A percentile compares a stretch with the other conserved stretches of the same genome.
Conservation (phyloP, 139 green algal genomes). For the Ostreobium quekettii region DNA sequence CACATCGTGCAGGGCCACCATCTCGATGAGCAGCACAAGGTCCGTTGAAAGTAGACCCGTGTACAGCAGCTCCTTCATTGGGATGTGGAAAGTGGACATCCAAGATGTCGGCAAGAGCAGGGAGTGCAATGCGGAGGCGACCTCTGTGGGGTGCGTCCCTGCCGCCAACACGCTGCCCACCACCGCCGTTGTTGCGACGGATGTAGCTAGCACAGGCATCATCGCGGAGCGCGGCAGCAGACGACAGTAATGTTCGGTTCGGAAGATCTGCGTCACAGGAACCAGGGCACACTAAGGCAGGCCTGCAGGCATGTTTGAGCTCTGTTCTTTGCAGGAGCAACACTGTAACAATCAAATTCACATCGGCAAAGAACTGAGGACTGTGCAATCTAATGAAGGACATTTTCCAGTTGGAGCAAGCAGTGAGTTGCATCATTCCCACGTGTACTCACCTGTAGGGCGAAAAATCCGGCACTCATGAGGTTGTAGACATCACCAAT, state of each 20-base stretch:
- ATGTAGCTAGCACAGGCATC: conserved; percentile 1
- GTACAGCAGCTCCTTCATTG: conserved; percentile 39
- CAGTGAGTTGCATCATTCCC: too few relatives aligned
- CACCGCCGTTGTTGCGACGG: neutral
- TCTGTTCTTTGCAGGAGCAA: too few relatives aligned
- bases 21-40: conserved; percentile 54
- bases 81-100: too few relatives aligned
- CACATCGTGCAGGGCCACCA: conserved; percentile 58
- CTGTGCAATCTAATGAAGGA: too few relatives aligned
- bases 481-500: conserved; percentile 9
- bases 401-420: too few relatives aligned
- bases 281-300: too few relatives aligned
- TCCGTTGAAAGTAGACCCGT: conserved; percentile 58
- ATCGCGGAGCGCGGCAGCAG: neutral
- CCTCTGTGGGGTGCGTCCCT: neutral
- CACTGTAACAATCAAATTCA: too few relatives aligned
- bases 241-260: conserved; percentile 1
- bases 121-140: neutral
- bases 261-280: conserved; percentile 6
- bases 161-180: neutral
- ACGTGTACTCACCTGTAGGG: conserved; percentile 13
- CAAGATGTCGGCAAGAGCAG: too few relatives aligned
- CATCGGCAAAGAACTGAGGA: too few relatives aligned
- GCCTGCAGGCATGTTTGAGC: too few relatives aligned
- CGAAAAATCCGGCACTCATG: conserved; percentile 4